These are phyloP conservation scores for Dovyalis caffra DNA, from an alignment of 345 rosid genomes.

Conservation along the genomic window DNA sequence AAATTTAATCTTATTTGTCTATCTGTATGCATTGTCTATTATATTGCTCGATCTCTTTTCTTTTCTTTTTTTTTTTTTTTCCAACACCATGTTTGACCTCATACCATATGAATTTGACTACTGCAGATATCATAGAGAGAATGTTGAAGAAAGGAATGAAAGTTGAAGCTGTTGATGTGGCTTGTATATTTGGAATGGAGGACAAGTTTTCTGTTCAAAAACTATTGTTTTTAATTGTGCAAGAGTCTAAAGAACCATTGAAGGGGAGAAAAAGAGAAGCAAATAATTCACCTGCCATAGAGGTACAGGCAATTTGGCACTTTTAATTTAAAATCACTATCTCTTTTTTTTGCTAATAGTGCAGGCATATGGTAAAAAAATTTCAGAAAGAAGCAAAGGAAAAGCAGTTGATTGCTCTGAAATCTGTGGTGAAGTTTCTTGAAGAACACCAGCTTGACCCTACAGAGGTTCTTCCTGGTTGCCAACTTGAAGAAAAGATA, in stretches of 20 bases:
- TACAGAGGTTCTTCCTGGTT: conserved; percentile 45
- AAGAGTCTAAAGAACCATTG: conserved; percentile 45
- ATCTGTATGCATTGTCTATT: neutral
- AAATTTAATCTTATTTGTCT: neutral
- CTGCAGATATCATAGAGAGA: conserved; percentile 51
- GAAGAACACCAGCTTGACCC: conserved; percentile 55
- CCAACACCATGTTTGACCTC: neutral
- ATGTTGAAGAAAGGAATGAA: conserved; percentile 51
- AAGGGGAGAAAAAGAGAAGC: conserved; percentile 41
- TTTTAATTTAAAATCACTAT: neutral
- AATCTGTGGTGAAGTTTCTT: conserved; percentile 51
- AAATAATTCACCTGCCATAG: conserved; percentile 27
- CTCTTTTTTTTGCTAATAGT: neutral
- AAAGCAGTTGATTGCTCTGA: conserved; percentile 46
- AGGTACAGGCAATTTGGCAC: conserved; percentile 33
- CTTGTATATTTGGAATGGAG: conserved; percentile 50
- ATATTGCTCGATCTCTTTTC: neutral
- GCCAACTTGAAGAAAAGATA: conserved; percentile 52
- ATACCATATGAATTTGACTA: conserved; percentile 3
- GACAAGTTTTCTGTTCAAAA: conserved; percentile 52
- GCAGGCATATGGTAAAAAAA: neutral
- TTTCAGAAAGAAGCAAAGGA: conserved; percentile 58
- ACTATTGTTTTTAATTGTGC: conserved; percentile 50
- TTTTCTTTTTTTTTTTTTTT: neutral
- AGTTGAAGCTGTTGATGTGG: conserved; percentile 64